A percentile compares a stretch with the other conserved stretches of the same genome.
These are phyloP conservation scores for Castanea mollissima DNA, from an alignment of 306 rosid species.

Conservation along the genomic window DNA sequence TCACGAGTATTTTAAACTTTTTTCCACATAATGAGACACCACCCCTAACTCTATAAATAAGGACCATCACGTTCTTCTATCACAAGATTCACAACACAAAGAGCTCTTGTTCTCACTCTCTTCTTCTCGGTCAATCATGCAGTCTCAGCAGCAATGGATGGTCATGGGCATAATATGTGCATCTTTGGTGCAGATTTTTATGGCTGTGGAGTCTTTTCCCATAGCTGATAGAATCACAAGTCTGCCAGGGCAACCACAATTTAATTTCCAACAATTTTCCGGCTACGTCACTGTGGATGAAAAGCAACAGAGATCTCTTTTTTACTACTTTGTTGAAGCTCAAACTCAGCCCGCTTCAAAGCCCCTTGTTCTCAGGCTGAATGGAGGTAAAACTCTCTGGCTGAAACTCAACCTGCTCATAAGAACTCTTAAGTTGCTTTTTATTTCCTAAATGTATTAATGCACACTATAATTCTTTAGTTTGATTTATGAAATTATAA, in stretches of 20 bases:
- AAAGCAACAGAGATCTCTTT: slow-evolving; percentile 24
- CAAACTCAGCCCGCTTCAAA: slow-evolving; percentile 31
- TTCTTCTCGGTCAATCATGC: background rate
- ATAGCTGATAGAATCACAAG: slow-evolving; percentile 23
- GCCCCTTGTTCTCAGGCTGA: slow-evolving; percentile 40
- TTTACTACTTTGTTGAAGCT: slow-evolving; percentile 44
- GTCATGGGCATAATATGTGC: background rate
- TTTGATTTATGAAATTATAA: background rate
- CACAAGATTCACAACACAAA: no score
- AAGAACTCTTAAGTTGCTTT: background rate
- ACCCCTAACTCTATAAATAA: no score
- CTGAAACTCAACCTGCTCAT: no score
- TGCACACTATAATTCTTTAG: background rate
- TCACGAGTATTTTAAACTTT: no score
- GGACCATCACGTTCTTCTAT: no score
- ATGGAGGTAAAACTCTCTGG: slow-evolving; percentile 22
- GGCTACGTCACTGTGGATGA: slow-evolving; percentile 38
- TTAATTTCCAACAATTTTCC: slow-evolving; percentile 32
- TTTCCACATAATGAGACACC: no score
- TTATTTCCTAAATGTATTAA: background rate
- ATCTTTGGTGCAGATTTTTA: background rate
- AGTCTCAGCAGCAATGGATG: background rate
- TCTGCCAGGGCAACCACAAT: slow-evolving; percentile 34
- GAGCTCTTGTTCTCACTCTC: no score
- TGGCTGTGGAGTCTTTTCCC: slow-evolving; percentile 5